Evolutionary conservation across 176 grass and related monocot genomes (phyloP).

Genomic region (Oryza meyeriana): DNA sequence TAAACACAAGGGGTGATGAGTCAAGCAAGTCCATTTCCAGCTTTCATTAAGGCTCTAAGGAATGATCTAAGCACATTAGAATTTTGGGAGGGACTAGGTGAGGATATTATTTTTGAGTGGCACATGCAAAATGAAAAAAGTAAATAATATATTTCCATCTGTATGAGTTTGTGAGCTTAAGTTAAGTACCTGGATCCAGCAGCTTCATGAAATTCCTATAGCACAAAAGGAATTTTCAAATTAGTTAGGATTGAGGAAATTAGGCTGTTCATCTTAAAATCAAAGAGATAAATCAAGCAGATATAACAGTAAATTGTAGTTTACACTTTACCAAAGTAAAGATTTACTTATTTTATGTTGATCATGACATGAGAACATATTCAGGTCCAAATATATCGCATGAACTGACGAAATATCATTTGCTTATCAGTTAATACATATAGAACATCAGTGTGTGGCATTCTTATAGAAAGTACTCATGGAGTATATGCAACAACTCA

Average conservation of each 20-base stretch:
- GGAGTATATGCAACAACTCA: not conserved
- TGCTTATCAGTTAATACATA: conserved; percentile 4
- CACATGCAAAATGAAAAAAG: not conserved
- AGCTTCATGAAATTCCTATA: conserved; percentile 54
- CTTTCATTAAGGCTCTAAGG: not conserved
- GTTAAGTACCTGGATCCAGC: conserved; percentile 57
- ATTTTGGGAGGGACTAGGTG: not conserved
- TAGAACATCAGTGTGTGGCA: not conserved
- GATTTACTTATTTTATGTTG: not conserved
- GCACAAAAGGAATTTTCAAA: conserved; percentile 36
- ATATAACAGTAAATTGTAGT: not conserved
- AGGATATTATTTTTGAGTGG: not conserved
- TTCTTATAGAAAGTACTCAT: not conserved
- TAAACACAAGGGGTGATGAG: not conserved
- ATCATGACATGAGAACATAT: not conserved
- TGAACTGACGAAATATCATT: not conserved
- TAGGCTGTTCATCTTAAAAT: not conserved
- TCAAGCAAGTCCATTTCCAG: not conserved
- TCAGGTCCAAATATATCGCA: not conserved
- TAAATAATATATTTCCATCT: not conserved
- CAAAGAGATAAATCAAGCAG: conserved; percentile 2
- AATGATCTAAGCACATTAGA: not conserved
- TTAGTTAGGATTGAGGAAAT: conserved; percentile 33
- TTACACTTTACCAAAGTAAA: not conserved
- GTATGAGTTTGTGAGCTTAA: not conserved